Base-by-base conservation (phyloP, 805 yeast genomes). In the Kluyveromyces siamensis region DNA sequence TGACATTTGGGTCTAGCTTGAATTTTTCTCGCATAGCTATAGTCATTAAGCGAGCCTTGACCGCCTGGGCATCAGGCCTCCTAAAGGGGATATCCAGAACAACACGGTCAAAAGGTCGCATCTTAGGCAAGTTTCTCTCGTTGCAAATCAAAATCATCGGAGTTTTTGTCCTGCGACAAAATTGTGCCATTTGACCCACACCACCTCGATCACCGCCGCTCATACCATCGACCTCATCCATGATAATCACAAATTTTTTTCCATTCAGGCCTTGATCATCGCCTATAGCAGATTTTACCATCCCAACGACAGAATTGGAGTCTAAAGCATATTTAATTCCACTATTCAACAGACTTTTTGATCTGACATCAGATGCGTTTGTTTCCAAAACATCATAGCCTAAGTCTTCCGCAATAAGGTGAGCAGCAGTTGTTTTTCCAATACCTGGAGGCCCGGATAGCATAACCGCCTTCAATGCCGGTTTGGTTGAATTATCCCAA, bases 221-320 rank as follows among this genome's bases (percentile, higher is more conserved):
- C 98, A 93, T 93, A 57, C 99, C 99, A 66, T 93, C 99, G 30
- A 93, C 98, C 70, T 93, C 99, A 69, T 93, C 99, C 98, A 93
- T 89, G 53, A 93, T 84, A 43, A 93, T 73, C 48, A 89, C 87
- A 57, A 91, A 81, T 51, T 77, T 81, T 46, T 76, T 74, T 44
- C 76, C 72, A 55, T 79, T 76, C 2, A 47, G 52, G 16, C 60
- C 61, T 10, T 55, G 55, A 7, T 48, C 53, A 6, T 52, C 51
- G n/a, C 64, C 60, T 13, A 27, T 17, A 9, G 56, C 58, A 30
- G 65, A 60, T 48, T 75, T 70, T 68, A 87, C 83, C 61, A 71
- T 87, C 0, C 96, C 96, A 47, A 80, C 79, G 14, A 93, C 83
- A 0, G 97, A 87, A 16, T 89, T 82, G 61, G 89, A 91, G 63